phyloP scores from a whole-genome alignment of 805 yeast species.

The Cyberlindnera misumaiensis region DNA sequence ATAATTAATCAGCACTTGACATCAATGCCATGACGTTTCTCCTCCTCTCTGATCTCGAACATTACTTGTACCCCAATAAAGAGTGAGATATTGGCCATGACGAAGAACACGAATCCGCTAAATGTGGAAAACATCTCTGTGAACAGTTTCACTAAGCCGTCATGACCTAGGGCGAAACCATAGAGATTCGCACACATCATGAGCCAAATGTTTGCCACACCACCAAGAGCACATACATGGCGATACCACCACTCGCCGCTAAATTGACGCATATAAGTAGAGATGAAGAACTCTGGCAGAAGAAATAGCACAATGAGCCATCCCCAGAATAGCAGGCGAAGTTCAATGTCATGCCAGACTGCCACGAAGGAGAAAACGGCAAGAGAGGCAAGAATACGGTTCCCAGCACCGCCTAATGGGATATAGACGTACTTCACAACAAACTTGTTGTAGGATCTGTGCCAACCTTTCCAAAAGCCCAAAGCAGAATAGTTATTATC shows the following conservation, averaged over 20 bases:
- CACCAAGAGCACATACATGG: constrained; percentile 79
- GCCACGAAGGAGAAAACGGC: constrained; percentile 94
- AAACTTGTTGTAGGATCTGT: constrained; percentile 88
- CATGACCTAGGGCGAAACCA: constrained; percentile 91
- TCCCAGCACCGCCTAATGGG: constrained; percentile 80
- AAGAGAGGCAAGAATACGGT: constrained; percentile 67
- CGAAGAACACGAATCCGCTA: constrained; percentile 57
- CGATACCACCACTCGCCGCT: constrained; percentile 60
- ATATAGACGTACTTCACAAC: constrained; percentile 80
- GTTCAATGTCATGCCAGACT: constrained; percentile 95
- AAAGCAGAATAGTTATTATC: constrained; percentile 87
- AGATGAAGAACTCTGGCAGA: constrained; percentile 74
- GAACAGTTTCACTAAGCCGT: constrained; percentile 67
- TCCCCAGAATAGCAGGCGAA: constrained; percentile 87
- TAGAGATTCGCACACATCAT: constrained; percentile 96
- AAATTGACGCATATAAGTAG: constrained; percentile 35
- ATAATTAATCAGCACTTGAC: constrained; percentile 70
- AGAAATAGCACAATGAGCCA: constrained; percentile 86
- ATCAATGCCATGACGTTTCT: constrained; percentile 75
- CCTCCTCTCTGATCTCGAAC: constrained; percentile 89
- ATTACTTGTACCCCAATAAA: constrained; percentile 87
- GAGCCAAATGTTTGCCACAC: constrained; percentile 87
- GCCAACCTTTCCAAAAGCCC: constrained; percentile 99
- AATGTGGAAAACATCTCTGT: constrained; percentile 65
- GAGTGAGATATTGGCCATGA: constrained; percentile 54